Evolutionary conservation across 805 yeast species (phyloP), one percentile per base, ranked within the genome.

Genomic region (Wickerhamiella siamensis): DNA sequence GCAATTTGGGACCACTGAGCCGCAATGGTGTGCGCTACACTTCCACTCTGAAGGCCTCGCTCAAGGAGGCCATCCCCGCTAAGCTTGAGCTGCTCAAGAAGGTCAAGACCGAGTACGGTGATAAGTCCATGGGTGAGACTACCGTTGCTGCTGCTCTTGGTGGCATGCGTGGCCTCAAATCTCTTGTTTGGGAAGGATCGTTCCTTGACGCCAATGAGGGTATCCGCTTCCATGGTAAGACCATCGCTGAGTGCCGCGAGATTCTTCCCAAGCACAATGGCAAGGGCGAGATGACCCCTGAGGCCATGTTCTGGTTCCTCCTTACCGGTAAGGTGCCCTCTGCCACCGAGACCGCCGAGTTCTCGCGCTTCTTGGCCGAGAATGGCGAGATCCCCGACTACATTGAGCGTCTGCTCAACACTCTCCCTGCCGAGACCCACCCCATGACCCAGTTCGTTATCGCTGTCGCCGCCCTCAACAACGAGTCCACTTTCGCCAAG

Each of bases 391-490:
- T 80, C 50, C 91, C 91, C 46, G 71, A 66, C 49, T 74, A 76
- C 59, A 74, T 77, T 36, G 69, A 63, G 55, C 74, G 70, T 52
- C 62, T 77, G 41, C 63, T 80, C 48, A 79, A 75, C 64, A 61
- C 69, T 39, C 68, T 79, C 46, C 91, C 91, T 42, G 58, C 70
- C 33, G 69, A 74, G 51, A 66, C 80, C 58, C 91, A 80, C 61
- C 91, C 91, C 57, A 80, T 80, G 91, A 79, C 88, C 24, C 91
- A 80, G 60, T 68, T 80, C 54, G 71, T 83, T 38, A 78, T 81
- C 56, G 87, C 83, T 26, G 74, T 81, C 38, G 70, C 79, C 43
- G 79, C 86, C 33, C 69, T 81, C 59, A 80, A 79, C 63, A 70
- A 77, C 46, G 79, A 77, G 51, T 78, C 86, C 16, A 64, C 61